Conservation (phyloP, 2,329 filamentous ascomycete genomes). For the Phialocephala subalpina region DNA sequence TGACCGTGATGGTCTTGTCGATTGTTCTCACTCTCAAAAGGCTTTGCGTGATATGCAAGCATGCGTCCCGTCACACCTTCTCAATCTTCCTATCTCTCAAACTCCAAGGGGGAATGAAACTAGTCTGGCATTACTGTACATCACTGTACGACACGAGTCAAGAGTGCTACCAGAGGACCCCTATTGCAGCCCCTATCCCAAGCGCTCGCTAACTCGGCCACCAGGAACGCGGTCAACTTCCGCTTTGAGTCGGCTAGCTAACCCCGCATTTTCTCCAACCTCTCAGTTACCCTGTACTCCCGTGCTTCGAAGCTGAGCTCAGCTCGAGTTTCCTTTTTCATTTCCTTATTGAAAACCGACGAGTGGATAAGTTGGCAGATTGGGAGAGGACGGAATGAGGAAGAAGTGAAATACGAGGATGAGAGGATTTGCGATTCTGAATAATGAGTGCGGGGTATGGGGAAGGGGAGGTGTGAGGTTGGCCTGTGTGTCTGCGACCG, state of each 20-base stretch:
- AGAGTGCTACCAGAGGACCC: background rate
- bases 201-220: background rate
- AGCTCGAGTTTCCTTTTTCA: background rate
- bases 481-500: background rate
- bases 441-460: background rate
- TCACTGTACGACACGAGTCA: too few relatives aligned
- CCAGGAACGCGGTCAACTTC: background rate
- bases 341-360: background rate
- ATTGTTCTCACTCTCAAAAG: background rate
- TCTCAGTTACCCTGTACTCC: background rate
- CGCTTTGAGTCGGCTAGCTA: background rate
- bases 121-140: too few relatives aligned
- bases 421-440: background rate
- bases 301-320: background rate
- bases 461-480: background rate
- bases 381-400: background rate
- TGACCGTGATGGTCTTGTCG: background rate
- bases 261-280: background rate
- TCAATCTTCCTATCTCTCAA: too few relatives aligned
- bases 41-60: too few relatives aligned
- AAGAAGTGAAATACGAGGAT: too few relatives aligned
- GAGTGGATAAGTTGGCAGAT: too few relatives aligned
- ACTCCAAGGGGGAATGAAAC: too few relatives aligned
- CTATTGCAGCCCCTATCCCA: background rate
- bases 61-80: too few relatives aligned